Percentiles rank a stretch among this genome's conserved stretches.
Conservation (phyloP, 139 green algal genomes). For the Coelastrella sp. region DNA sequence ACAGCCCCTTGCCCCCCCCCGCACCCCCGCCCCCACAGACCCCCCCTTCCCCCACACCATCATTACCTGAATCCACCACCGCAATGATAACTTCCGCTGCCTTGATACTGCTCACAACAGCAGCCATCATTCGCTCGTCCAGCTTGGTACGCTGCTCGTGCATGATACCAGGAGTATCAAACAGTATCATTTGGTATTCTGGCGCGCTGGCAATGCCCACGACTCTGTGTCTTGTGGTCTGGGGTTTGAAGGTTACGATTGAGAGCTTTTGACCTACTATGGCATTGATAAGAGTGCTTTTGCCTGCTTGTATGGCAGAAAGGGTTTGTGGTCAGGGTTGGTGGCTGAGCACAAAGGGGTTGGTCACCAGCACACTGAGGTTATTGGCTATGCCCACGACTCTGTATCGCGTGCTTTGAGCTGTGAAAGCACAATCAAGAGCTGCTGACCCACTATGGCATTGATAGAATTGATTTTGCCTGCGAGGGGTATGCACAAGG, state of each 20-base stretch:
- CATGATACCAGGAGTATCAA: slow-evolving; percentile 75
- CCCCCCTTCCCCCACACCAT: no score
- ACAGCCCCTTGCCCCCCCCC: no score
- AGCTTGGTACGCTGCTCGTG: slow-evolving; percentile 80
- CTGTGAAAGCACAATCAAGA: slow-evolving; percentile 94
- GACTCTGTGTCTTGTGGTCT: slow-evolving; percentile 96
- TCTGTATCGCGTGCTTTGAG: slow-evolving; percentile 96
- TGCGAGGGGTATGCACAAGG: not conserved
- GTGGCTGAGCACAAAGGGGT: not conserved
- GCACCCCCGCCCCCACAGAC: no score
- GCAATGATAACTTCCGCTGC: slow-evolving; percentile 90
- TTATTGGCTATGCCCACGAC: slow-evolving; percentile 88
- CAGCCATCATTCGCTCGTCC: slow-evolving; percentile 95
- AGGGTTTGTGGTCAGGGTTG: not conserved
- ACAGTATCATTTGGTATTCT: slow-evolving; percentile 89
- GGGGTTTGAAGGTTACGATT: slow-evolving; percentile 94
- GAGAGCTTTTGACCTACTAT: slow-evolving; percentile 95
- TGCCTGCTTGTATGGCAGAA: slow-evolving; percentile 63
- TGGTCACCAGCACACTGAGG: no score
- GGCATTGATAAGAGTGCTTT: slow-evolving; percentile 95
- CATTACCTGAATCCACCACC: slow-evolving; percentile 78
- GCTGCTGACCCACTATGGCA: slow-evolving; percentile 91
- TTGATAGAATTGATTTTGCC: slow-evolving; percentile 98
- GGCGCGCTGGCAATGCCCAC: slow-evolving; percentile 85
- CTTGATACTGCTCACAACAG: slow-evolving; percentile 79